Evolutionary conservation across 176 grass and related monocot genomes (phyloP).

Genomic region (Oryza coarctata): DNA sequence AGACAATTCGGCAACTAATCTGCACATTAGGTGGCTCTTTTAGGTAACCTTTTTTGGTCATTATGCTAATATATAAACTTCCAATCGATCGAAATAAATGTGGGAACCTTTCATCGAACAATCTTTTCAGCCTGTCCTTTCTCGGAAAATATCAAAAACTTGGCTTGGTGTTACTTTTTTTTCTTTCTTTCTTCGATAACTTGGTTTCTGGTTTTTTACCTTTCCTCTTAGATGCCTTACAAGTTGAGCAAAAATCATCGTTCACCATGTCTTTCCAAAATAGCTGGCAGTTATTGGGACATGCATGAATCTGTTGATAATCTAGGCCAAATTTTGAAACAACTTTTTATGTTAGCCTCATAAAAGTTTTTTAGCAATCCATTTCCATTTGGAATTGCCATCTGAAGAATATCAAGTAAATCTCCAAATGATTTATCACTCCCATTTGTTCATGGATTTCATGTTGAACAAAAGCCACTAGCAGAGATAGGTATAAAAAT

Average conservation of each 20-base stretch:
- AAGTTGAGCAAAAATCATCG: constrained; percentile 13
- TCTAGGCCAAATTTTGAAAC: constrained; percentile 20
- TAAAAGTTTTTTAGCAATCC: background rate
- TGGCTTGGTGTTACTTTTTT: background rate
- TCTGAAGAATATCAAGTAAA: background rate
- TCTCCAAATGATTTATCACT: no score
- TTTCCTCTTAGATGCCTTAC: background rate
- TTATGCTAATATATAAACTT: no score
- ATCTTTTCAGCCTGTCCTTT: background rate
- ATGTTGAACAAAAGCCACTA: constrained; percentile 29
- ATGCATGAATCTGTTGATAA: constrained; percentile 23
- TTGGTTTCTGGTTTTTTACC: background rate
- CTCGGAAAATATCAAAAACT: constrained; percentile 5
- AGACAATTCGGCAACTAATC: no score
- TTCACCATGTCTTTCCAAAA: background rate
- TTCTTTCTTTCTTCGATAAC: constrained; percentile 11
- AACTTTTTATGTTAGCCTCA: constrained; percentile 14
- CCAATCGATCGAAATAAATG: no score
- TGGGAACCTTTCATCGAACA: no score
- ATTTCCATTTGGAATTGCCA: constrained; percentile 1
- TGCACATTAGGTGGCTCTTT: no score
- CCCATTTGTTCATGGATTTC: constrained; percentile 24
- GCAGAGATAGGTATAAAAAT: background rate
- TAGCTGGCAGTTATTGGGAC: background rate
- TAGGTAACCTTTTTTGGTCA: no score